Evolutionary conservation across 2,329 filamentous ascomycete species (phyloP), one percentile per base, ranked within the genome.

Genomic region (Rugonectria rugulosa): DNA sequence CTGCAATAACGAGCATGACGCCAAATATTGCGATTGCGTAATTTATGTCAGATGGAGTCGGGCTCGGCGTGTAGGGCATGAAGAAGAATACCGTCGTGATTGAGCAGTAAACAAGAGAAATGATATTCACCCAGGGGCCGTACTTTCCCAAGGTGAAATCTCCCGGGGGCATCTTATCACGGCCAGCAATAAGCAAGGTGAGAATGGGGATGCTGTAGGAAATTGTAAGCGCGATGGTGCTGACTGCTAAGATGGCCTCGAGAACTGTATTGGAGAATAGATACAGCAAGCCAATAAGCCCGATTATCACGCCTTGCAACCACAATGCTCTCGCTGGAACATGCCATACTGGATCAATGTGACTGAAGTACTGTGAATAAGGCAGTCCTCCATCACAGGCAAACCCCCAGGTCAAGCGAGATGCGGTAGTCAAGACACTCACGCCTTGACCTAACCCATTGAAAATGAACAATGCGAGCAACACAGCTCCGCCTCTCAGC

Each of bases 11-110:
- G 20, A 84, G 52, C 79, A 83, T 81, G 6, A 83, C 72, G 0
- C 79, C 81, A 61, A 84, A 84, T 0, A 83, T 81, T 1, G 76
- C 81, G 61, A 84, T 82, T 2, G 81, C 81, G 59, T 77, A 84
- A 62, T 84, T 84, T 81, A 84, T 84, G 57, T 84, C 79, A 5
- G 68, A 70, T 0, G 72, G 56, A 0, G 72, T 61, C 0, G 81
- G 81, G 47, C 75, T 75, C 0, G 81, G 81, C 0, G 56, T 57
- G 14, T 27, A 14, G 12, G 36, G 36, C 19, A 40, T 23, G 61
- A 84, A 79, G 73, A 83, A 83, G 63, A 83, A 82, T 11, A 84
- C 72, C 0, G 80, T 80, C 0, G 80, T 82, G 49, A 83, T 69
- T 53, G 67, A 63, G 56, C 80, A 82, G 65, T 83, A 84, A 11